Conservation (phyloP, 208 protist species). For the Willaertia magna region DNA sequence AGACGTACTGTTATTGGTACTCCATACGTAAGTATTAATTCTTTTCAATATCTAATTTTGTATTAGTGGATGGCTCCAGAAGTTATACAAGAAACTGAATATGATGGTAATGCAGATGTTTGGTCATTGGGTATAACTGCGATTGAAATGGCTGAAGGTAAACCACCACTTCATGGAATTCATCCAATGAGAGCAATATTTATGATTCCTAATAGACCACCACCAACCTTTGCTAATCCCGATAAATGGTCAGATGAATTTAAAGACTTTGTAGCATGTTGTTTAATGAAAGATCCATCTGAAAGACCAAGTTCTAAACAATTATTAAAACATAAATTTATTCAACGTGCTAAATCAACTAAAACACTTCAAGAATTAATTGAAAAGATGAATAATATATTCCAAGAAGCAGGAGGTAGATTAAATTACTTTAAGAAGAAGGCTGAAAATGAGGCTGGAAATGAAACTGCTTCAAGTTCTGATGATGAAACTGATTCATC, state of each 20-base stretch:
- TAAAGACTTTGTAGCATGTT: conserved; percentile 50
- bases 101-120: conserved; percentile 77
- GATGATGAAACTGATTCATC: neutral
- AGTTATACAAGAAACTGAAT: conserved; percentile 61
- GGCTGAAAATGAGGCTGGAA: neutral
- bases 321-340: conserved; percentile 41
- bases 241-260: conserved; percentile 44
- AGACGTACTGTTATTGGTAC: conserved; percentile 31
- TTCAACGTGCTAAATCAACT: conserved; percentile 11
- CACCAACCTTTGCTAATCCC: conserved; percentile 21
- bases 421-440: neutral
- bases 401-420: neutral
- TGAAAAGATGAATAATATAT: neutral
- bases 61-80: conserved; percentile 77
- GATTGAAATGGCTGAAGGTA: conserved; percentile 86
- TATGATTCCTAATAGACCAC: conserved; percentile 32
- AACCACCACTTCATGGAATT: conserved; percentile 69
- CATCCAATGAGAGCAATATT: conserved; percentile 56
- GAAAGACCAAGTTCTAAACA: conserved; percentile 42
- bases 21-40: neutral
- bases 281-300: conserved; percentile 41
- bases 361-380: neutral
- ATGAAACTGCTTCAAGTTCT: neutral
- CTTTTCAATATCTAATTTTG: conserved; percentile 12
- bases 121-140: conserved; percentile 87